Evolutionary conservation across 2,329 filamentous ascomycete genomes (phyloP).

Genomic region (Xylaria sp.): DNA sequence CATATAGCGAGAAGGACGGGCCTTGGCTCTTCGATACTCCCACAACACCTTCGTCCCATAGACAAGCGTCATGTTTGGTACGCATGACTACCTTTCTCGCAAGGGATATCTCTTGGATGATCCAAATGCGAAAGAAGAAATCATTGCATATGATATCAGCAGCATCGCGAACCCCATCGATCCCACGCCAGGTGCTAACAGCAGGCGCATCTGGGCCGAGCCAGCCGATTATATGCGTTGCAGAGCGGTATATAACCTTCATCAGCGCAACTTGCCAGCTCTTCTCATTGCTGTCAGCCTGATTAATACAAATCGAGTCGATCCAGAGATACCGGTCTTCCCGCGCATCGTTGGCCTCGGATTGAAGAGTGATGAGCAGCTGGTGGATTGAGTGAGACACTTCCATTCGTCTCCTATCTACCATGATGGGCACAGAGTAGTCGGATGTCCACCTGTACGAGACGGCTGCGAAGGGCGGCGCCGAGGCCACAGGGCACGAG

Average conservation of each 20-base stretch:
- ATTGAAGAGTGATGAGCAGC: not conserved
- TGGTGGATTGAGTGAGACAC: not conserved
- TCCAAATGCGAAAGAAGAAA: conserved; percentile 13
- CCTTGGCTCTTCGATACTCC: not conserved
- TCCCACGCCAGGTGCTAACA: not conserved
- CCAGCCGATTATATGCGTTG: conserved; percentile 11
- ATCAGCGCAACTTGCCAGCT: conserved; percentile 18
- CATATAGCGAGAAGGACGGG: not conserved
- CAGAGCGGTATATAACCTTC: conserved; percentile 15
- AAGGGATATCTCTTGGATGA: conserved; percentile 16
- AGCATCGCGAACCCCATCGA: not conserved
- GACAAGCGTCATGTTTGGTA: not conserved
- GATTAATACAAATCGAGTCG: conserved; percentile 20
- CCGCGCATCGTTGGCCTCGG: not conserved
- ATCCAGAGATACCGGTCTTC: conserved; percentile 15
- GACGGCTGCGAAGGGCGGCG: not conserved
- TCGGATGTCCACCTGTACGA: not conserved
- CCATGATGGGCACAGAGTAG: not conserved
- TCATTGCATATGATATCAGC: conserved; percentile 19
- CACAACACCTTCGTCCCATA: not conserved
- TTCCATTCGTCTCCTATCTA: not conserved
- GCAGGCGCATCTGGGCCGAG: conserved; percentile 18
- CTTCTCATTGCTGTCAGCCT: conserved; percentile 14
- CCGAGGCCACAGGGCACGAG: not conserved
- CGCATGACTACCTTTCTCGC: not conserved